phyloP scores from a whole-genome alignment of 257 asterid genomes.

The Fraxinus excelsior region DNA sequence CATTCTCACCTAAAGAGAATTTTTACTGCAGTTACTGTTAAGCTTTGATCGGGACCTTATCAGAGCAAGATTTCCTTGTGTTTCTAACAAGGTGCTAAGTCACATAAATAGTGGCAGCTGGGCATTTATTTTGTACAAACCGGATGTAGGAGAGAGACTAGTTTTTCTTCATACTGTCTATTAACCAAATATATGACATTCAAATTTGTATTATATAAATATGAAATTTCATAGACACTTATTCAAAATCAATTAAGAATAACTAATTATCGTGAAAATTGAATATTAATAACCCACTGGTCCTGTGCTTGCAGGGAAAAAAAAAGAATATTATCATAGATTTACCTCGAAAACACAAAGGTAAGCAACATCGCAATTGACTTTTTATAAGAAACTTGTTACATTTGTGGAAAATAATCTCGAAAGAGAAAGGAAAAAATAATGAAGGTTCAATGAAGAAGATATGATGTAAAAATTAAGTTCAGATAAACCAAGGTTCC shows the following conservation, averaged over 20 bases:
- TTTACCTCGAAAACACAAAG: neutral
- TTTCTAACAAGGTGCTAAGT: neutral
- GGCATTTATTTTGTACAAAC: neutral
- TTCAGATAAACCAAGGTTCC: neutral
- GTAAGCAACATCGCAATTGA: neutral
- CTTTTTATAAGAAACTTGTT: neutral
- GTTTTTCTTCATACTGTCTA: neutral
- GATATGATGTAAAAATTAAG: neutral
- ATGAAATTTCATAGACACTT: neutral
- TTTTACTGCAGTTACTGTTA: no score
- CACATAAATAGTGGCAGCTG: neutral
- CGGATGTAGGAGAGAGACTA: neutral
- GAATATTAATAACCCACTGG: neutral
- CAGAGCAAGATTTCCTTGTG: neutral
- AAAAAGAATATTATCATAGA: neutral
- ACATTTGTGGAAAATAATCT: neutral
- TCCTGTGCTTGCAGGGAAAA: neutral
- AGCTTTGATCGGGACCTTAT: no score
- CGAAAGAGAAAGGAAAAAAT: neutral
- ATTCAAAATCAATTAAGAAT: neutral
- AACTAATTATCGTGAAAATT: neutral
- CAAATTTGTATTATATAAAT: neutral
- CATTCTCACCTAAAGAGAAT: no score
- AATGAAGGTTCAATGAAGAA: neutral
- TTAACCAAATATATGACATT: neutral